phyloP scores from a whole-genome alignment of 768 basidiomycete genomes.

The Russula emetica region DNA sequence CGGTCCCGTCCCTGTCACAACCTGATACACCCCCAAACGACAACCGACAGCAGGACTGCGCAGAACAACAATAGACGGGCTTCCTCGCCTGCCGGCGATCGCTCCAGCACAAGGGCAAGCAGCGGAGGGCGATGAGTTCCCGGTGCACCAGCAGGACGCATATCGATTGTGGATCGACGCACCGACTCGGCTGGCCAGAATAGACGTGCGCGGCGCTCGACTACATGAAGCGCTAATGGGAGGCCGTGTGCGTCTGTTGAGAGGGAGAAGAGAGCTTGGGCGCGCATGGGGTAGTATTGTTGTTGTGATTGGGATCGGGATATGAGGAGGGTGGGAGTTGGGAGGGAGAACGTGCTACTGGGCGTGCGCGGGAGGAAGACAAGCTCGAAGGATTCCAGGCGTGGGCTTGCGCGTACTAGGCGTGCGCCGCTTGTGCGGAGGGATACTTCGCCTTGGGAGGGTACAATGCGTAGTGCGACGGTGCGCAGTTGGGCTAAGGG shows the following conservation, averaged over 20 bases:
- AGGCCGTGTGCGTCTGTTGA: slow-evolving; percentile 24
- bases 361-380: slow-evolving; percentile 54
- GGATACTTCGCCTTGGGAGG: slow-evolving; percentile 58
- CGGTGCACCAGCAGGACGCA: slow-evolving; percentile 22
- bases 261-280: slow-evolving; percentile 19
- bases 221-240: slow-evolving; percentile 22
- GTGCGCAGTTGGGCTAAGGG: slow-evolving; percentile 59
- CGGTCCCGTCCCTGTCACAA: neutral
- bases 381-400: slow-evolving; percentile 58
- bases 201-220: slow-evolving; percentile 11
- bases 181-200: slow-evolving; percentile 1
- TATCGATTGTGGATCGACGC: slow-evolving; percentile 9
- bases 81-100: slow-evolving; percentile 27
- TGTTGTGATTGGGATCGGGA: neutral
- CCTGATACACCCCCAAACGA: slow-evolving; percentile 20
- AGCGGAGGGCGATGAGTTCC: slow-evolving; percentile 20
- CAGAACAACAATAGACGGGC: slow-evolving; percentile 21
- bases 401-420: slow-evolving; percentile 63
- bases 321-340: neutral
- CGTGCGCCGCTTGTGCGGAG: slow-evolving; percentile 55
- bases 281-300: neutral
- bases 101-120: slow-evolving; percentile 17
- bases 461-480: slow-evolving; percentile 60
- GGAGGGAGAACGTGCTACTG: slow-evolving; percentile 36
- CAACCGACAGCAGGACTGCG: slow-evolving; percentile 8